Percentiles rank a stretch among this genome's conserved stretches.
phyloP scores from a whole-genome alignment of 192 early-diverging fungal genomes.

The Podila epigama region DNA sequence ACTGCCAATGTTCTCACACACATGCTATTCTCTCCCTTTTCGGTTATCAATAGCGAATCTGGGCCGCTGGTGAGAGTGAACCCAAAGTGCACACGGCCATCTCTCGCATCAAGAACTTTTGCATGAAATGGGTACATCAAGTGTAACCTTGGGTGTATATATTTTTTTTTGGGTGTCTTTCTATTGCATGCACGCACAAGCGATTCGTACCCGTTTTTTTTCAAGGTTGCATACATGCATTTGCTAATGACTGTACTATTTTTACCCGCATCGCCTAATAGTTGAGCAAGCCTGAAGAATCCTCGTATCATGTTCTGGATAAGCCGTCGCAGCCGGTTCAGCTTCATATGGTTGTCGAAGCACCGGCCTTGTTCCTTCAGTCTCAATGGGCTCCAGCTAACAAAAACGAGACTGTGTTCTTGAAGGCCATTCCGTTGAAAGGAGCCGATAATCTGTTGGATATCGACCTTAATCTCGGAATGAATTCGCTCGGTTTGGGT shows the following conservation, averaged over 20 bases:
- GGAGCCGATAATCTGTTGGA: slow-evolving; percentile 3
- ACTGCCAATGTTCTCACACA: too few relatives aligned
- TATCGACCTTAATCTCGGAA: slow-evolving; percentile 16
- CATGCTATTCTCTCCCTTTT: too few relatives aligned
- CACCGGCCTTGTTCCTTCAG: background rate
- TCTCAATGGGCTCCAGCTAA: background rate
- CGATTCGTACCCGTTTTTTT: too few relatives aligned
- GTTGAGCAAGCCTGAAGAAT: background rate
- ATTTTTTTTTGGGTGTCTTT: too few relatives aligned
- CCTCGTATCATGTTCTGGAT: slow-evolving; percentile 24
- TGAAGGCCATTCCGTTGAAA: slow-evolving; percentile 11
- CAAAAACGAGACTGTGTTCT: background rate
- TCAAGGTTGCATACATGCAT: too few relatives aligned
- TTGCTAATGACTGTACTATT: background rate
- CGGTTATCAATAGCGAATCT: slow-evolving; percentile 27
- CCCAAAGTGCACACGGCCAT: background rate
- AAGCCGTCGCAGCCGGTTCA: slow-evolving; percentile 28
- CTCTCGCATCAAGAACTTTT: slow-evolving; percentile 29
- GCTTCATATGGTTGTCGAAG: background rate
- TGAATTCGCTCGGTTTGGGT: background rate
- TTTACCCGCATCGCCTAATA: background rate
- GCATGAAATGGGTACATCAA: slow-evolving; percentile 20
- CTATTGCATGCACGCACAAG: too few relatives aligned
- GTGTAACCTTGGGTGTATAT: too few relatives aligned
- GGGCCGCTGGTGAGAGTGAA: slow-evolving; percentile 16